Evolutionary conservation across 164 flowering plant species (phyloP), one percentile per base, ranked within the genome.

Genomic region (Berberis vulgaris): DNA sequence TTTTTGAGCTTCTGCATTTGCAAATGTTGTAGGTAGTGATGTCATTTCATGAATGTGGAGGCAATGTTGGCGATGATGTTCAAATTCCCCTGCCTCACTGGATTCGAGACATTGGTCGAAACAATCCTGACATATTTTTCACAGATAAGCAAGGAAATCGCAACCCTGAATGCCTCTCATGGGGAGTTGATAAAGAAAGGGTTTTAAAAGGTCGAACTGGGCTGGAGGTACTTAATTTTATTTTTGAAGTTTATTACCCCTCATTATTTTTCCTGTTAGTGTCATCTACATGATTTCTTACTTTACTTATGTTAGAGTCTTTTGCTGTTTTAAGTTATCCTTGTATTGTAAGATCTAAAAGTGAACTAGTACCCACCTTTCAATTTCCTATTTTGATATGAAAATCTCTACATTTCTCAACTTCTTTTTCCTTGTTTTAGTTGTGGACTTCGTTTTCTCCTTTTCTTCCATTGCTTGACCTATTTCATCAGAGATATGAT

Each of bases 31-130:
- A 94, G 99, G 91, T 88, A 57, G 91, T 87, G 45, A 79, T 94
- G 93, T 94, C 97, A 49, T 94, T 94, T 77, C 99, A 94, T 84
- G 96, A 86, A 76, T 94, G 99, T 77, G 99, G 99, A 63, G 97
- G 99, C 68, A 94, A 94, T 76, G 85, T 94, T 70, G 96, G 96
- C 61, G 99, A 94, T 80, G 99, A 91, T 83, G 96, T 86, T 44
- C 85, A 87, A 57, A 89, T 94, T 68, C 99, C 96, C 42, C 75
- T 94, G 70, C 99, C 99, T 41, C 91, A 85, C 64, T 94, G 99
- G 99, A 88, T 94, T 57, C 86, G 86, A 63, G 99, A 94, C 81
- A 84, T 91, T 74, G 96, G 96, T 65, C 77, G 84, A 57, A 79
- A 65, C 75, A 91, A 89, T 75, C 97, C 97, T n/a, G 86, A 91